Percentiles rank a stretch among this genome's conserved stretches.
Evolutionary conservation across 2,329 filamentous ascomycete species (phyloP).

Genomic region (Shiraia sp.): DNA sequence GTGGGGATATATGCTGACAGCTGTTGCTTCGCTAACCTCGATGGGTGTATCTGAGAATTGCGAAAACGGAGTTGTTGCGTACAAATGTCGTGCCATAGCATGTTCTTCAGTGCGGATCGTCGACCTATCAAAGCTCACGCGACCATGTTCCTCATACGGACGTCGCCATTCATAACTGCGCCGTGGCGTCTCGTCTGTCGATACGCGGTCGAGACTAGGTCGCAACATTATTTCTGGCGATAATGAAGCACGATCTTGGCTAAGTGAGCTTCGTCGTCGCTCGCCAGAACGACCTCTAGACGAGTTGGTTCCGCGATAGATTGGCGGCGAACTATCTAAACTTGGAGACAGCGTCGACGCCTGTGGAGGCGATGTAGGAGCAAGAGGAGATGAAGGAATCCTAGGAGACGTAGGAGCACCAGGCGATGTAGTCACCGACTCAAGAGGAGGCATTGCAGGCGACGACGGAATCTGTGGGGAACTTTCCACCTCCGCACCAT

Average conservation of each 20-base stretch:
- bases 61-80: conserved; percentile 55
- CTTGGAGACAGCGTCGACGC: too few species aligned
- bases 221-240: conserved; percentile 28
- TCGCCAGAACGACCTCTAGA: conserved; percentile 35
- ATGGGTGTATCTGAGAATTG: conserved; percentile 54
- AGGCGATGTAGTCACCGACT: too few species aligned
- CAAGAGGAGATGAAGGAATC: conserved; percentile 5
- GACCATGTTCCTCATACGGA: conserved; percentile 35
- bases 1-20: conserved; percentile 64
- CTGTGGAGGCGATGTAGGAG: conserved; percentile 19
- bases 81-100: conserved; percentile 50
- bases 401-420: conserved; percentile 17
- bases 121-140: conserved; percentile 44
- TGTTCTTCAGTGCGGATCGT: conserved; percentile 45
- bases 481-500: too few species aligned
- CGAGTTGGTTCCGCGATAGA: conserved; percentile 29
- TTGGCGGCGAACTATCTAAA: conserved; percentile 22
- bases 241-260: conserved; percentile 34
- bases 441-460: too few species aligned
- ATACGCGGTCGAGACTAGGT: conserved; percentile 28
- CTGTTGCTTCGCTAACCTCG: conserved; percentile 65
- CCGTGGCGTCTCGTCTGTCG: conserved; percentile 34
- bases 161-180: conserved; percentile 38
- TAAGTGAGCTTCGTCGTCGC: conserved; percentile 29
- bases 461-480: too few species aligned